Base-by-base conservation (phyloP, 768 basidiomycete species). In the Tremella mesenterica region DNA sequence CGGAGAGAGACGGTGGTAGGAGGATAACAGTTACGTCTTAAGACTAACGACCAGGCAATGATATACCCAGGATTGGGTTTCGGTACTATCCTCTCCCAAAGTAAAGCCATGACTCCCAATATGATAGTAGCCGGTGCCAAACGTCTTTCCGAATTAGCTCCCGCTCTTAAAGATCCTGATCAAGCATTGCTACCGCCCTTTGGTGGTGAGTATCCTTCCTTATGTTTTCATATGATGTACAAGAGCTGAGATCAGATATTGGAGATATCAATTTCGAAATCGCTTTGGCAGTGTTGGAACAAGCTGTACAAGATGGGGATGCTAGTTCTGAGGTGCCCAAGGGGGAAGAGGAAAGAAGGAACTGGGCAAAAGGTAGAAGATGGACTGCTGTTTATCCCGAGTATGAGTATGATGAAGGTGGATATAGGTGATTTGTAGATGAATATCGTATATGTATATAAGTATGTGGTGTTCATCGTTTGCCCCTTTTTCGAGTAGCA, bases 11-110 rank as follows among this genome's bases (percentile, higher is more conserved):
- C 18, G 12, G 34, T 18, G 34, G 12, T 36, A 36, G 33, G 12
- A 12, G 33, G 33, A 10, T n/a, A 18, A 12, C 18, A 18, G 10
- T 25, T 7, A 25, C 41, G n/a, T 29, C 26, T 27, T 41, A 18
- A 52, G 20, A 45, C 49, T 21, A 30, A 20, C 14, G 31, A 10
- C 18, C 26, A 65, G 64, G 67, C 64, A 0, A 77, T 90, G 9
- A 84, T 90, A 34, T 91, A 88, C 67, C 88, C 88, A 1, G 89
- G 87, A 28, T 79, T 91, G 27, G 88, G 87, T 1, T 82, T 86
- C 52, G 89, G 88, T 4, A 79, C 85, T 31, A 82, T 90, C 61
- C 74, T 88, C 10, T 76, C 81, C 9, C 76, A 82, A 54, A 81
- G 85, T 0, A 76, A 79, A 4, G 73, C 67, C 7, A 77, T 92